Evolutionary conservation across 2,329 filamentous ascomycete genomes (phyloP), one percentile per base, ranked within the genome.

Genomic region (Fusarium mangiferae): DNA sequence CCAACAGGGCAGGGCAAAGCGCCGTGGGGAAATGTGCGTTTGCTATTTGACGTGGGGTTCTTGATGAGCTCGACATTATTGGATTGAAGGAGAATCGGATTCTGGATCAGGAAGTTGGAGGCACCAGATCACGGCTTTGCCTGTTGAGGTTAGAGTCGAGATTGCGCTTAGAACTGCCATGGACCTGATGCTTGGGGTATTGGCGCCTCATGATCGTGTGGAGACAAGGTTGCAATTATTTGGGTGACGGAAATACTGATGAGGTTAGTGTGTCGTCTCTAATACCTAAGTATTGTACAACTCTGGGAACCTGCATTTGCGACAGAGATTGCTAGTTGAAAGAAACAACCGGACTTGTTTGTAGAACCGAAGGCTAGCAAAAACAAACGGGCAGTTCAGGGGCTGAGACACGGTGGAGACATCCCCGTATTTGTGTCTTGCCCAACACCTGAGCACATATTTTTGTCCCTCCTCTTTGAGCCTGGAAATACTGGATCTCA

Each of bases 141-240:
- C 38, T 62, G 4, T 42, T 59, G 38, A 46, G 69, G 63, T 56
- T 44, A 57, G 65, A 30, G 36, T 38, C 3, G 33, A 35, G n/a
- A 39, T 22, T 41, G 73, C 73, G 73, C 73, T 68, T 75, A 58
- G 48, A 56, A 28, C 38, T 75, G 62, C 73, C 62, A 45, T 63
- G 24, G 42, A 20, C 7, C 33, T n/a, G 39, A 48, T 33, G 26
- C 6, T 58, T 44, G 26, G 26, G 41, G 36, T 41, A 30, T 24
- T 24, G 17, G 18, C 3, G 35, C 15, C 12, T 6, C 15, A 55
- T 18, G 20, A n/a, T 41, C 35, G 11, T 41, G 62, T 41, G 65
- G 39, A 48, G 65, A 60, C 3, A 66, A 35, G 30, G 26, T 41
- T 26, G 30, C 33, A 38, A 33, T 24, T 24, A 12, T 30, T 33